A percentile compares a stretch with the other conserved stretches of the same genome.
Conservation (phyloP, 2,329 filamentous ascomycete species). For the Fusarium sulawesiense region DNA sequence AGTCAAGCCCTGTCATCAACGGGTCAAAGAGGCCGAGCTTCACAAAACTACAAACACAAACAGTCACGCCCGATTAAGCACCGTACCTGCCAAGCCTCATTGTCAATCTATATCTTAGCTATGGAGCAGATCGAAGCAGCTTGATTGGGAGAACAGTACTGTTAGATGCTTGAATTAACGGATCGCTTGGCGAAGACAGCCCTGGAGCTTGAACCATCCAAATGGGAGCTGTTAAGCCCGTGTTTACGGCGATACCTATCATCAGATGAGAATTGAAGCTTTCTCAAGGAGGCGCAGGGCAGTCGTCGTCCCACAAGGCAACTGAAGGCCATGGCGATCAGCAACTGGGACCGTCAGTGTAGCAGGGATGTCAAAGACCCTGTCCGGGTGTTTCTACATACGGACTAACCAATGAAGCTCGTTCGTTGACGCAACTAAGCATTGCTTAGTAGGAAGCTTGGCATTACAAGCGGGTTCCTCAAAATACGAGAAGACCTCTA, state of each 20-base stretch:
- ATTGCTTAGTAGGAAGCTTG: conserved; percentile 16
- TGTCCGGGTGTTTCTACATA: conserved; percentile 26
- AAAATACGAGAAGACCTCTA: conserved; percentile 30
- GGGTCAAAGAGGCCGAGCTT: conserved; percentile 14
- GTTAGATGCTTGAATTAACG: neutral
- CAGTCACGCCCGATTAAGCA: neutral
- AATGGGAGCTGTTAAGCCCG: neutral
- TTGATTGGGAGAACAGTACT: neutral
- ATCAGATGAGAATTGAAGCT: conserved; percentile 17
- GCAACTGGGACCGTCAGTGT: conserved; percentile 12
- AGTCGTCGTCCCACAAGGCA: conserved; percentile 27
- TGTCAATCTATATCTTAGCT: neutral
- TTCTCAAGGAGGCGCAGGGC: conserved; percentile 7
- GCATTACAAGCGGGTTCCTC: conserved; percentile 7
- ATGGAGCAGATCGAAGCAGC: neutral
- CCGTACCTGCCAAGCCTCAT: conserved; percentile 25
- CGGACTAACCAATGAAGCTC: conserved; percentile 18
- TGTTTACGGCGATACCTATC: conserved; percentile 11
- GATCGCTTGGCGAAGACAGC: neutral
- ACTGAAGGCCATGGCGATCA: conserved; percentile 16
- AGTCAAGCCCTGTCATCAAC: conserved; percentile 14
- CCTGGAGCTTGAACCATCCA: neutral
- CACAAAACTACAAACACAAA: conserved; percentile 1
- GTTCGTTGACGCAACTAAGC: conserved; percentile 4
- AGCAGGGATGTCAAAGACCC: conserved; percentile 14